Evolutionary conservation across 1,139 yeast genomes (phyloP).

Genomic region (Geotrichum restrictum): DNA sequence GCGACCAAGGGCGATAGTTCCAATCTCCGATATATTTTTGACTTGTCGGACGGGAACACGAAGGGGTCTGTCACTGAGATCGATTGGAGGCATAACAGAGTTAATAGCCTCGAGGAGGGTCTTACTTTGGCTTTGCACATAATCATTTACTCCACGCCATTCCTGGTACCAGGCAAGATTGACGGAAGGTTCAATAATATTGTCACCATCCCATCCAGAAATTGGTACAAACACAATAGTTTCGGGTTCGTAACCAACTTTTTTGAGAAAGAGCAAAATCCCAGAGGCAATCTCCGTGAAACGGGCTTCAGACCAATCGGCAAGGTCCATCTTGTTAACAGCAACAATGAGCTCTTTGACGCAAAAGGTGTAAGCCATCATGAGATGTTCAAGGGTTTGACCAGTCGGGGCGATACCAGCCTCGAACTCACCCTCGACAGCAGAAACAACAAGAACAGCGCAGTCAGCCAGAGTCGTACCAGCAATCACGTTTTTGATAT

Average conservation of each 20-base stretch:
- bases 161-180: not conserved
- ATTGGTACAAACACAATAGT: not conserved
- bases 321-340: too few relatives aligned
- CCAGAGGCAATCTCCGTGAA: not conserved
- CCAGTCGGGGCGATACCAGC: too few relatives aligned
- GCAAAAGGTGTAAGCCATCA: too few relatives aligned
- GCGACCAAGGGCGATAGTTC: not conserved
- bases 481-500: too few relatives aligned
- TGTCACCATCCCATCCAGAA: too few relatives aligned
- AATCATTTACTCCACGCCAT: not conserved
- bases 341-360: too few relatives aligned
- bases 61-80: not conserved
- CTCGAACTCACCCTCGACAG: too few relatives aligned
- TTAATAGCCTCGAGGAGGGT: not conserved
- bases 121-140: not conserved
- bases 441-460: too few relatives aligned
- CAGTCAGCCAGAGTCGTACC: too few relatives aligned
- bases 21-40: not conserved
- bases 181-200: not conserved
- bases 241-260: not conserved
- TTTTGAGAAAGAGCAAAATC: not conserved
- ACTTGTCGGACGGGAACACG: not conserved
- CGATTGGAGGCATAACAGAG: not conserved
- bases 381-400: too few relatives aligned
- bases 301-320: not conserved